These are phyloP conservation scores for Diaporthe capsici DNA, from an alignment of 2,329 filamentous ascomycete species.

Conservation along the genomic window DNA sequence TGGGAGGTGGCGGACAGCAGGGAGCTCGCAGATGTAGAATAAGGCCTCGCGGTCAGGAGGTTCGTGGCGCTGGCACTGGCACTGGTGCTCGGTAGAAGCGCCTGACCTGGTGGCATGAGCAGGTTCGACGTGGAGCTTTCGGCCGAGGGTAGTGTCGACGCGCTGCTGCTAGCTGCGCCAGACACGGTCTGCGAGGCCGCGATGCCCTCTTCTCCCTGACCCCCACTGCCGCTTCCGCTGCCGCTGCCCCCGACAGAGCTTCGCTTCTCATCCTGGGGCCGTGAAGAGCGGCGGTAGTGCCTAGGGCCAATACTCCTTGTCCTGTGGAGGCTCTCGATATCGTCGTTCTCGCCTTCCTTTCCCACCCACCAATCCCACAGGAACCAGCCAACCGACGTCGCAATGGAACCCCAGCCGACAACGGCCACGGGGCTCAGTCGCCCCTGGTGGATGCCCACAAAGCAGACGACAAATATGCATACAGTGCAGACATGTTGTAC, in stretches of 20 bases:
- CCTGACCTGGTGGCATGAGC: slow-evolving; percentile 43
- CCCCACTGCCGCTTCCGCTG: slow-evolving; percentile 46
- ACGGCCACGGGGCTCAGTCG: slow-evolving; percentile 92
- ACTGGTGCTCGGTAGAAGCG: slow-evolving; percentile 46
- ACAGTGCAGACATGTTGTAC: slow-evolving; percentile 97
- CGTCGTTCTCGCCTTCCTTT: slow-evolving; percentile 69
- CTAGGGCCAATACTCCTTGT: slow-evolving; percentile 53
- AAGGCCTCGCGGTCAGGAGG: slow-evolving; percentile 54
- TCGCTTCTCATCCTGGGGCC: slow-evolving; percentile 44
- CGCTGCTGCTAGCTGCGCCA: slow-evolving; percentile 43
- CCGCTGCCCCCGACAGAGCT: slow-evolving; percentile 42
- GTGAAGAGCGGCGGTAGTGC: slow-evolving; percentile 47
- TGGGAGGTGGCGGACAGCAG: slow-evolving; percentile 61
- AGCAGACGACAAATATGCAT: slow-evolving; percentile 93
- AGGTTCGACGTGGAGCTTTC: slow-evolving; percentile 65
- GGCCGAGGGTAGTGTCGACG: slow-evolving; percentile 53
- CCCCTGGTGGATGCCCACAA: slow-evolving; percentile 89
- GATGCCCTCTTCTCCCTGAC: slow-evolving; percentile 36
- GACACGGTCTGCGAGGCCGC: slow-evolving; percentile 35
- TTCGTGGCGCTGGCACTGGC: slow-evolving; percentile 45
- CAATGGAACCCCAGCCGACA: slow-evolving; percentile 85
- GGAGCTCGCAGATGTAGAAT: slow-evolving; percentile 70
- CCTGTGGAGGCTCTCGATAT: slow-evolving; percentile 56
- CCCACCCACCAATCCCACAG: slow-evolving; percentile 94
- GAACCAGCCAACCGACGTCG: slow-evolving; percentile 89